A percentile compares a stretch with the other conserved stretches of the same genome.
Evolutionary conservation across 1,284 basidiomycete species (phyloP).

Genomic region (Rugiboletus extremiorientalis): DNA sequence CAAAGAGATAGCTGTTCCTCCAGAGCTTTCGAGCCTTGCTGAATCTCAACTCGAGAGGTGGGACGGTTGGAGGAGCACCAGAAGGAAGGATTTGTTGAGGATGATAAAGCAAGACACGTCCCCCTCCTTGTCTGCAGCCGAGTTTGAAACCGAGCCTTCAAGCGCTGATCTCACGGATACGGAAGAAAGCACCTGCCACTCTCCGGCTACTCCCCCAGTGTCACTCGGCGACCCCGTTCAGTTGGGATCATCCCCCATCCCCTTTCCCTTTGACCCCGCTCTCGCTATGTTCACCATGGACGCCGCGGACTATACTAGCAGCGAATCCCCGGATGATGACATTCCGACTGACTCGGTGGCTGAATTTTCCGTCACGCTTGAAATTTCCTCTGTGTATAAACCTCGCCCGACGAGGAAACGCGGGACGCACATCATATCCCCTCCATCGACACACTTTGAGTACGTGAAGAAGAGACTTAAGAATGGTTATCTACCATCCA

Average conservation of each 20-base stretch:
- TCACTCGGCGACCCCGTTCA: not conserved
- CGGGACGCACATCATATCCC: conserved; percentile 11
- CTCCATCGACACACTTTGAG: conserved; percentile 9
- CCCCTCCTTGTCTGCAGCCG: conserved; percentile 39
- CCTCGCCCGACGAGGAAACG: conserved; percentile 61
- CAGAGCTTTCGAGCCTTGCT: conserved; percentile 43
- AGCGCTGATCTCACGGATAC: conserved; percentile 33
- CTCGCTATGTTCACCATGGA: conserved; percentile 51
- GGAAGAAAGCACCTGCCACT: conserved; percentile 36
- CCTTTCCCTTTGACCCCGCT: conserved; percentile 17
- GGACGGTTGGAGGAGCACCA: conserved; percentile 25
- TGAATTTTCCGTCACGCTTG: conserved; percentile 51
- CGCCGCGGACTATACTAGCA: conserved; percentile 19
- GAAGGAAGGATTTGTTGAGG: conserved; percentile 20
- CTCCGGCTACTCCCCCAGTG: not conserved
- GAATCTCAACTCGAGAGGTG: conserved; percentile 32
- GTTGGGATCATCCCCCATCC: not conserved
- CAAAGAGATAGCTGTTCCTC: conserved; percentile 79
- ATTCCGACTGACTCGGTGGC: conserved; percentile 12
- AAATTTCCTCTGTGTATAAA: conserved; percentile 69
- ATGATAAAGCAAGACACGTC: conserved; percentile 20
- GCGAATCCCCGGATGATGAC: conserved; percentile 20
- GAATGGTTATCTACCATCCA: conserved; percentile 11
- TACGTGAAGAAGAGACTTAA: conserved; percentile 11
- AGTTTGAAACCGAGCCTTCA: conserved; percentile 34